Conservation (phyloP, 2,329 filamentous ascomycete genomes). For the Lecanoromycetidae sp. region DNA sequence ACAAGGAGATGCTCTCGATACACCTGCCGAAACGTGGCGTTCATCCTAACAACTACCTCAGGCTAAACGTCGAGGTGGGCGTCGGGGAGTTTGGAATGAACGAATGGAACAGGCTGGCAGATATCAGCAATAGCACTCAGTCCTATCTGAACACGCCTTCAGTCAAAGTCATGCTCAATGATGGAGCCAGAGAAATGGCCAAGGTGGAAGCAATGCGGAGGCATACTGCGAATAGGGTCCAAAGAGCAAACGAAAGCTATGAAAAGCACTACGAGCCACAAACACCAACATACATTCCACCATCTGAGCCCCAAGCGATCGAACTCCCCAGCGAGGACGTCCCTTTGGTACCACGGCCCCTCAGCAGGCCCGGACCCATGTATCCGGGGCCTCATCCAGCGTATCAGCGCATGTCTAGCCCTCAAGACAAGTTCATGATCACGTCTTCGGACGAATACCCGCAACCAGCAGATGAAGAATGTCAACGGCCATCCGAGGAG, state of each 20-base stretch:
- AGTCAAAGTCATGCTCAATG: constrained; percentile 65
- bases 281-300: constrained; percentile 25
- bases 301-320: constrained; percentile 38
- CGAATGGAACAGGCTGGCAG: constrained; percentile 86
- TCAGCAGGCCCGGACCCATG: constrained; percentile 22
- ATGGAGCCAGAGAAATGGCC: constrained; percentile 67
- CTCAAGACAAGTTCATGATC: constrained; percentile 57
- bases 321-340: constrained; percentile 49
- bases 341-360: constrained; percentile 26
- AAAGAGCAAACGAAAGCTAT: constrained; percentile 28
- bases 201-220: constrained; percentile 65
- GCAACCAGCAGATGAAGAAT: constrained; percentile 15
- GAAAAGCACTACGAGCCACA: constrained; percentile 19
- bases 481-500: constrained; percentile 18
- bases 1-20: constrained; percentile 72
- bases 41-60: constrained; percentile 81
- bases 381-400: constrained; percentile 30
- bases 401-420: constrained; percentile 31
- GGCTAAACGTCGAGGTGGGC: constrained; percentile 91
- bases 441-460: constrained; percentile 48
- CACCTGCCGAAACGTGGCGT: constrained; percentile 66
- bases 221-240: constrained; percentile 27
- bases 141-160: constrained; percentile 64
- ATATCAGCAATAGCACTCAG: constrained; percentile 86
- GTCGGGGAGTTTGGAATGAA: constrained; percentile 98